Evolutionary conservation across 2,329 filamentous ascomycete genomes (phyloP).

Genomic region (Nannizzia gypsea): DNA sequence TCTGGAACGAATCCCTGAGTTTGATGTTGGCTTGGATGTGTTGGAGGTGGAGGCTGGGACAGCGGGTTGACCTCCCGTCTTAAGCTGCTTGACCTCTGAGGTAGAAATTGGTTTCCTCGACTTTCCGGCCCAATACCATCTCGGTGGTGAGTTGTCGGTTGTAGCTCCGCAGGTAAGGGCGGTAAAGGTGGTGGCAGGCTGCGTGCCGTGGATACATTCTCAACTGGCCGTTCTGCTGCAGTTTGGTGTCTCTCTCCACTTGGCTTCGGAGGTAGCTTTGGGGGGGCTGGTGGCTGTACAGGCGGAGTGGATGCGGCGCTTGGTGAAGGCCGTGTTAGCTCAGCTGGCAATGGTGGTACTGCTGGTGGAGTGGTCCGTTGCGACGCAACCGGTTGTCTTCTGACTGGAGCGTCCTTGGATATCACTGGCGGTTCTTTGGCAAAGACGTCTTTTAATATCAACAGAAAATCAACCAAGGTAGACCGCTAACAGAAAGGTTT

Average conservation of each 20-base stretch:
- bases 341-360: conserved; percentile 59
- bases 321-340: conserved; percentile 37
- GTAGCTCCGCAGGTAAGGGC: conserved; percentile 25
- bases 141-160: background rate
- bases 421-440: conserved; percentile 89
- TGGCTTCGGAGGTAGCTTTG: conserved; percentile 30
- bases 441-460: conserved; percentile 74
- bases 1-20: background rate
- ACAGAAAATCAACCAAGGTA: conserved; percentile 68
- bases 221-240: conserved; percentile 15
- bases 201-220: conserved; percentile 3
- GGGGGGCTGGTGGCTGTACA: conserved; percentile 33
- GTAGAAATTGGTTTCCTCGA: conserved; percentile 18
- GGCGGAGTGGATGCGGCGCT: conserved; percentile 49
- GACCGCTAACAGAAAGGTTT: conserved; percentile 49
- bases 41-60: background rate
- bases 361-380: conserved; percentile 45
- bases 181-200: conserved; percentile 23
- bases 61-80: conserved; percentile 4
- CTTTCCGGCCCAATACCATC: background rate
- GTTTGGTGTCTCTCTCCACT: conserved; percentile 14
- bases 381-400: conserved; percentile 41
- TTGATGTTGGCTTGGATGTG: background rate
- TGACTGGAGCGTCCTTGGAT: conserved; percentile 44
- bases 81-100: conserved; percentile 21